Conservation (phyloP, 2,329 filamentous ascomycete species). For the Endoconidiophora polonica region DNA sequence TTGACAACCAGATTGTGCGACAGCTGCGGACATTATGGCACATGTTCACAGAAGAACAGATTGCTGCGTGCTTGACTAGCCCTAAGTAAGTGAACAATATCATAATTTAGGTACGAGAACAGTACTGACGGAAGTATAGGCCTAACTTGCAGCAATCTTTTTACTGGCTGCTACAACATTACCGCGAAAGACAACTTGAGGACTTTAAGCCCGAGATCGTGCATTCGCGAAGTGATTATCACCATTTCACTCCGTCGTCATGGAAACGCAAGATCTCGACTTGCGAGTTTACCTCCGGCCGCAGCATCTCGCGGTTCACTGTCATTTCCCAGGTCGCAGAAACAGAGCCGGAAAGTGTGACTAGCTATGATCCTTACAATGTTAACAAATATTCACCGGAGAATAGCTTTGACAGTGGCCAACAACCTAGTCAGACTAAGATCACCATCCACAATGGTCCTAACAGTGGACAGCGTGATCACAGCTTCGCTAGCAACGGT, state of each 20-base stretch:
- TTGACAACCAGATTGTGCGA: constrained; percentile 67
- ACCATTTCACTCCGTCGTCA: constrained; percentile 48
- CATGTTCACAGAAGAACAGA: constrained; percentile 54
- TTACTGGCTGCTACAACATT: constrained; percentile 69
- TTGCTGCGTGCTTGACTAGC: constrained; percentile 51
- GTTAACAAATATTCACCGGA: constrained; percentile 30
- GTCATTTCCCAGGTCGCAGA: constrained; percentile 47
- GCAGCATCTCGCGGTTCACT: constrained; percentile 44
- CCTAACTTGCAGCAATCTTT: constrained; percentile 86
- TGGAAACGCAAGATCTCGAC: constrained; percentile 47
- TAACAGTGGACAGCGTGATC: constrained; percentile 16
- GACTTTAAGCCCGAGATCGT: constrained; percentile 67
- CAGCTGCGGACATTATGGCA: constrained; percentile 89
- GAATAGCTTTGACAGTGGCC: not conserved
- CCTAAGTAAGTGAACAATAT: constrained; percentile 35
- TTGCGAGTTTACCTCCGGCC: constrained; percentile 38
- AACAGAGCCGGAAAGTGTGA: constrained; percentile 30
- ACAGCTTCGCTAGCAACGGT: constrained; percentile 3
- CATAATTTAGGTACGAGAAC: not conserved
- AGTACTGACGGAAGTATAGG: constrained; percentile 27
- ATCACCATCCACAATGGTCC: constrained; percentile 44
- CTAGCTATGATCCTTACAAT: constrained; percentile 74
- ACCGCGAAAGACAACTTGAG: constrained; percentile 70
- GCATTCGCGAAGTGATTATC: constrained; percentile 84
- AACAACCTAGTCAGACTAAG: constrained; percentile 43